Base-by-base conservation (phyloP, 2,329 filamentous ascomycete genomes). In the Aspergillus quadrilineatus region DNA sequence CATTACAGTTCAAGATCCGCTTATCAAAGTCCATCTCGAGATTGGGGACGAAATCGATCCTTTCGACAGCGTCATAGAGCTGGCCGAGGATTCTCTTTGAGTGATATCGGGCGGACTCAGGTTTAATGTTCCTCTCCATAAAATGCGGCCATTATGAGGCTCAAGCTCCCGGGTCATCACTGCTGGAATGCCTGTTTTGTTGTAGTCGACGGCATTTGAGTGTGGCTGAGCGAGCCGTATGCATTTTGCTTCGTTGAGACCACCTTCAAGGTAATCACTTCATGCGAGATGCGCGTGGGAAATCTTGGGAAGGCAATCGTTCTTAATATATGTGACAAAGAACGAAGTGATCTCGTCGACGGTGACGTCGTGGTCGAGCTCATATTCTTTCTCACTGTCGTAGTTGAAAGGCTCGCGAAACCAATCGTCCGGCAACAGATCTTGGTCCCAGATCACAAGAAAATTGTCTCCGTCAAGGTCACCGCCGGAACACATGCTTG, bases 401-500 rank as follows among this genome's bases (percentile, higher is more conserved):
- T 92, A 94, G 60, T 89, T 81, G 90, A 97, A 96, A 0, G 94
- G 87, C 0, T 82, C 76, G 34, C 83, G 79, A 63, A 94, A 90
- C 84, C 89, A 90, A 50, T 83, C 75, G 1, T 73, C 62, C 0
- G 90, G 90, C 28, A 95, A 78, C 6, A 99, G 77, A 12, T 84
- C 82, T 22, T 80, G 71, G 63, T 99, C 92, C 93, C 94, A 99
- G 45, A 97, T 88, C 4, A 97, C 86, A 54, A 97, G 87, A 69
- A 92, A 99, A 69, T 99, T 94, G 66, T 99, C 94, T 0, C 94
- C 94, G 68, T 99, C 94, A 0, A 99, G 81, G 68, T 99, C 94
- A 0, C 94, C 94, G 1, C 94, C 94, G 4, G 94, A 96, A 61
- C 94, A 92, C 93, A 97, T 97, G 66, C 89, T 92, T 0, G 92